These are phyloP conservation scores for Poa pratensis DNA, from an alignment of 176 grass and related monocot species.

Conservation along the genomic window DNA sequence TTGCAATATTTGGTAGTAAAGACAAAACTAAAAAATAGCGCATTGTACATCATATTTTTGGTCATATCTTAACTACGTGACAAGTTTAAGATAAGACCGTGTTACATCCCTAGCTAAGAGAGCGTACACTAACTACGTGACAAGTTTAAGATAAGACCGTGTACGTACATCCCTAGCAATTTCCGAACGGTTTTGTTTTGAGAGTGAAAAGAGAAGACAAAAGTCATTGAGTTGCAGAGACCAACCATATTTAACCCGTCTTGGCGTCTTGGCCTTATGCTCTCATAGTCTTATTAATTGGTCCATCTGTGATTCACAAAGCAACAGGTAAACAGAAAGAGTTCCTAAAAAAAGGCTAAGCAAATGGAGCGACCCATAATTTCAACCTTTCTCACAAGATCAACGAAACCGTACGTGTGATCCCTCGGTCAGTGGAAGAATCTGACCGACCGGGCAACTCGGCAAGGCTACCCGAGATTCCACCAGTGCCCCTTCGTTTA, in stretches of 20 bases:
- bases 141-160: too few species aligned
- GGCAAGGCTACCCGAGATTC: constrained; percentile 41
- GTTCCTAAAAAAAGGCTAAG: background rate
- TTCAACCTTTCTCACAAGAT: background rate
- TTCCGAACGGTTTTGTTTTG: too few species aligned
- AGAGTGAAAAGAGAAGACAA: background rate
- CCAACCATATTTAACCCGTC: background rate
- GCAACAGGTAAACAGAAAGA: background rate
- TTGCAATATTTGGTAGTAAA: too few species aligned
- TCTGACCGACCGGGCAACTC: constrained; percentile 19
- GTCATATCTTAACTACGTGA: too few species aligned
- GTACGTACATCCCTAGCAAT: too few species aligned
- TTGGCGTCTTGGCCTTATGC: background rate
- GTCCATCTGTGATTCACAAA: background rate
- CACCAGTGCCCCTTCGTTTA: constrained; percentile 18
- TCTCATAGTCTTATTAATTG: background rate
- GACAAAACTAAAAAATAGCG: too few species aligned
- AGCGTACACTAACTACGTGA: too few species aligned
- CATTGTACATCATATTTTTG: too few species aligned
- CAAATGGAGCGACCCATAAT: background rate
- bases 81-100: too few species aligned
- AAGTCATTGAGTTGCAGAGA: background rate
- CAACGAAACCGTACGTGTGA: constrained; percentile 5
- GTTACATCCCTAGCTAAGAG: too few species aligned
- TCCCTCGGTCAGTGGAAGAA: background rate